phyloP scores from a whole-genome alignment of 768 basidiomycete species.

The Suillus spraguei region DNA sequence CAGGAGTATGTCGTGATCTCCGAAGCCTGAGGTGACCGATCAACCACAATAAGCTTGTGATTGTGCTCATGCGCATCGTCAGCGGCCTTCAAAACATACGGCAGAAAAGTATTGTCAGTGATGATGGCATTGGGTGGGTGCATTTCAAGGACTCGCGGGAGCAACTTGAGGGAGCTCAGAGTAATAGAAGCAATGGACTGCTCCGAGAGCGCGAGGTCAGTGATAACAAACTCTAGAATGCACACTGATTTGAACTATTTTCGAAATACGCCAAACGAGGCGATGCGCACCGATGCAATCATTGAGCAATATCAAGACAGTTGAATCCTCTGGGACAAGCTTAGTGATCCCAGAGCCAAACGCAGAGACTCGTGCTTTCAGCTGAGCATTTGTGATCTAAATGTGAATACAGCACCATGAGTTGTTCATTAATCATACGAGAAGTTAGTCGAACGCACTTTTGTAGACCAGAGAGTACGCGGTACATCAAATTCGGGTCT shows the following conservation, averaged over 20 bases:
- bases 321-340: conserved; percentile 59
- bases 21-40: conserved; percentile 42
- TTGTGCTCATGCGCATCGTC: conserved; percentile 59
- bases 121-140: conserved; percentile 78
- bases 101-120: conserved; percentile 65
- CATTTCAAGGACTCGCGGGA: conserved; percentile 64
- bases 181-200: conserved; percentile 72
- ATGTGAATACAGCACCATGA: conserved; percentile 3
- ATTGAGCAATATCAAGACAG: conserved; percentile 75
- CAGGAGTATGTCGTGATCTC: conserved; percentile 43
- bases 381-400: conserved; percentile 73
- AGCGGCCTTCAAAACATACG: conserved; percentile 69
- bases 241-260: conserved; percentile 7
- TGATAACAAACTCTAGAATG: conserved; percentile 69
- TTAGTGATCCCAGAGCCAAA: conserved; percentile 74
- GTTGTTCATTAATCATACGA: background rate
- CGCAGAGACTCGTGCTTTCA: conserved; percentile 70
- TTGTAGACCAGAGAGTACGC: conserved; percentile 79
- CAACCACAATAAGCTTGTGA: conserved; percentile 71
- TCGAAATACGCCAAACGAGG: background rate
- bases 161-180: conserved; percentile 57
- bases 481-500: conserved; percentile 65
- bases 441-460: conserved; percentile 44
- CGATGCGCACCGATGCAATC: conserved; percentile 67
- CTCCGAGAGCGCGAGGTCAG: conserved; percentile 77